Conservation (phyloP, 148 eudicot genomes). For the Chenopodium album region DNA sequence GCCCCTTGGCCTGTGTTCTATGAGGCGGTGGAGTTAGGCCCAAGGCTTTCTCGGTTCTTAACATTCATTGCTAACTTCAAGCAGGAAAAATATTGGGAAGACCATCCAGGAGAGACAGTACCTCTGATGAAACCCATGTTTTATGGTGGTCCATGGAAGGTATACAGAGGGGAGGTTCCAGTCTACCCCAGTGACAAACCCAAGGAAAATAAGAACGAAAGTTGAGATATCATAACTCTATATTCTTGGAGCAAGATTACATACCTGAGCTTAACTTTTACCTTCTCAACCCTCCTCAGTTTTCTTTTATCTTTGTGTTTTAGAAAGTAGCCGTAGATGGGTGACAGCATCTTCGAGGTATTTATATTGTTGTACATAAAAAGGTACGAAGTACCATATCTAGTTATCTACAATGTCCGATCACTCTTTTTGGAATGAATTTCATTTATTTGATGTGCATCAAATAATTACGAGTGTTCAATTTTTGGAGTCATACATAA, state of each 20-base stretch:
- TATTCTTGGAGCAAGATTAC: background rate
- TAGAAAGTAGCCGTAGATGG: too few relatives aligned
- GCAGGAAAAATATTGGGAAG: slow-evolving; percentile 96
- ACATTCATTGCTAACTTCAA: background rate
- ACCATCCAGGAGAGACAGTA: slow-evolving; percentile 75
- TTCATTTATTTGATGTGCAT: background rate
- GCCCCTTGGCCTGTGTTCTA: background rate
- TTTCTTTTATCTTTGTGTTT: too few relatives aligned
- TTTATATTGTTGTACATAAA: background rate
- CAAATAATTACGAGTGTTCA: background rate
- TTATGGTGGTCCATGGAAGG: slow-evolving; percentile 89
- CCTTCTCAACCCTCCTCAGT: too few relatives aligned
- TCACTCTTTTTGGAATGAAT: background rate
- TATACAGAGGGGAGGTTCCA: slow-evolving; percentile 63
- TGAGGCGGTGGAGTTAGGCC: background rate
- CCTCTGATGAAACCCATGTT: slow-evolving; percentile 85
- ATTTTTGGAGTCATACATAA: background rate
- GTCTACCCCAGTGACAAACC: slow-evolving; percentile 19
- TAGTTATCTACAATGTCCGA: background rate
- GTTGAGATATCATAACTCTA: background rate
- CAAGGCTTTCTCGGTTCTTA: background rate
- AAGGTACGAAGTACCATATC: background rate
- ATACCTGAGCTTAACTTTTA: too few relatives aligned
- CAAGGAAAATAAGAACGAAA: background rate
- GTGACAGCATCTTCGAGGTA: background rate